These are phyloP conservation scores for Aspergillus sp. DNA, from an alignment of 2,329 filamentous ascomycete genomes.

Conservation along the genomic window DNA sequence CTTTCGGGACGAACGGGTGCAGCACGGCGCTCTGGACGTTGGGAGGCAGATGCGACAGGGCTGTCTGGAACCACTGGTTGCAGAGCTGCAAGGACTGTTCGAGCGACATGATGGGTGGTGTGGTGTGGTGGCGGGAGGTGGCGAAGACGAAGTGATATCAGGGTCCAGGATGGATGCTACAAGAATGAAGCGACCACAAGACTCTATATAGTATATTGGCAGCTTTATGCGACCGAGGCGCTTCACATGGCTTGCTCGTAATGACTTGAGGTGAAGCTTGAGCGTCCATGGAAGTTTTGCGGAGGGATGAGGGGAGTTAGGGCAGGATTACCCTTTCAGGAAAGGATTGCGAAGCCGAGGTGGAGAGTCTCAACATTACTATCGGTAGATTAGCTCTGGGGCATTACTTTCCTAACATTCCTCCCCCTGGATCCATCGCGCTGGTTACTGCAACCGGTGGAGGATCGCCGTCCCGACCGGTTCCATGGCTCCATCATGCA, in stretches of 20 bases:
- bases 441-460: too few species aligned
- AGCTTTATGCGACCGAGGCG: not conserved
- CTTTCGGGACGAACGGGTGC: constrained; percentile 28
- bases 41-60: constrained; percentile 24
- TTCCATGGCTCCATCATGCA: too few species aligned
- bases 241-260: not conserved
- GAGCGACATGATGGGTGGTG: constrained; percentile 15
- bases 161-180: too few species aligned
- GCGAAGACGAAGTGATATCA: too few species aligned
- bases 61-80: constrained; percentile 23
- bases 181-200: too few species aligned
- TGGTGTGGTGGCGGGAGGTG: not conserved
- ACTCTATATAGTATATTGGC: too few species aligned
- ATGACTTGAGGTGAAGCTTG: not conserved
- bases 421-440: too few species aligned
- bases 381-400: not conserved
- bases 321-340: constrained; percentile 3
- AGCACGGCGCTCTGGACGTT: constrained; percentile 24
- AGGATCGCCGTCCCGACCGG: too few species aligned
- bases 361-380: not conserved
- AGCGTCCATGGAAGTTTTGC: not conserved
- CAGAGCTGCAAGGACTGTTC: constrained; percentile 17
- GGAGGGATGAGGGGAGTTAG: not conserved
- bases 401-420: too few species aligned
- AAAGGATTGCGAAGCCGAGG: constrained; percentile 13